Base-by-base conservation (phyloP, 768 basidiomycete genomes). In the Auriscalpium microsporum region DNA sequence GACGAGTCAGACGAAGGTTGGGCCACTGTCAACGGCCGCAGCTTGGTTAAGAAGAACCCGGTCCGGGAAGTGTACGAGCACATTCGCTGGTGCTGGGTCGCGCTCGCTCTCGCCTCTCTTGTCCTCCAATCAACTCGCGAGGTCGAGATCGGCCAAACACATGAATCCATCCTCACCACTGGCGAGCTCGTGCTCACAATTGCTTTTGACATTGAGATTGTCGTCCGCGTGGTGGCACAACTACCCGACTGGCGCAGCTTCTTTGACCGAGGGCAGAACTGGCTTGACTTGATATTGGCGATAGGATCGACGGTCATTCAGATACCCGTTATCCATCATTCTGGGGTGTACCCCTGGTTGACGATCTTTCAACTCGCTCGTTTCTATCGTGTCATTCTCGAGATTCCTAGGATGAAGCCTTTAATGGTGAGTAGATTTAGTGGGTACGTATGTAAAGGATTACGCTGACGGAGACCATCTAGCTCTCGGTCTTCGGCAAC, bases 341-440 rank as follows among this genome's bases (percentile, higher is more conserved):
- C 85, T 6, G 56, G 62, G 8, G 73, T 83, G 3, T 95, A 94
- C 64, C 80, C 86, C 0, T 98, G 95, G 95, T 77, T 96, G 60
- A 95, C 90, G 3, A 77, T 88, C 34, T 89, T 97, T 63, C 90
- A 92, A 66, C 73, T 96, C 13, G 75, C 76, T 62, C 76, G 94
- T 63, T 97, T 95, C 72, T 96, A 98, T 68, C 77, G 94, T 2
- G 90, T 96, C 46, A 91, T 98, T 63, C 67, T 97, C 50, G 87
- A 85, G 48, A 81, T 96, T 17, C 95, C 94, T 0, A 75, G 90
- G 54, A 96, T 96, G 92, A 86, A 81, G 59, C 89, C 87, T 1
- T 71, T 97, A 34, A 69, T 97, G 73, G 92, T 94, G 55, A 55
- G 82, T 69, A 21, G 34, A n/a, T n/a, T n/a, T 23, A 5, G 8